Evolutionary conservation across 768 basidiomycete species (phyloP), one percentile per base, ranked within the genome.

Genomic region (Lactarius sanguifluus): DNA sequence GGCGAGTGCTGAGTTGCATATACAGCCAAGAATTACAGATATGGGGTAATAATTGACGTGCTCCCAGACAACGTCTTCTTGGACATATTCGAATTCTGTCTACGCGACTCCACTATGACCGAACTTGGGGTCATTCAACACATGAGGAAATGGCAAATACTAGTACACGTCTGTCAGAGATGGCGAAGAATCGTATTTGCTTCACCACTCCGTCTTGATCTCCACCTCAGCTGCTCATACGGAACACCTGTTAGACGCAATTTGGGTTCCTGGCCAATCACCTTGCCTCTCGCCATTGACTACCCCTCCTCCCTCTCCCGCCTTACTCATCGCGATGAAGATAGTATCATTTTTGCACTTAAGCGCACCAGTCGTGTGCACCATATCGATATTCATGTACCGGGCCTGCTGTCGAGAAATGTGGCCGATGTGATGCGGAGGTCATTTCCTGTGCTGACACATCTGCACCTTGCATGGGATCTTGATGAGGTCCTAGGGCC

Each of bases 401-500:
- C 6, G 1, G 6, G 18, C 41, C 7, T 18, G 8, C 18, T 43
- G 41, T 43, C 18, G 6, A 0, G 6, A 43, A 43, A 7, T 20
- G 41, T 43, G 41, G 7, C 7, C 41, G 6, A 18, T 18, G 5
- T 43, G 15, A 41, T 41, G 15, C 40, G 15, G 40, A 41, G 15
- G 40, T 41, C 40, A 41, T 50, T 50, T 23, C 47, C 47, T 13
- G 47, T 10, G 10, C 47, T 50, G 47, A 50, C 47, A 50, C 10
- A 43, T 20, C 41, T 43, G 18, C 6, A 43, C 18, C 16, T 43
- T 16, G 6, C 6, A 20, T 43, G 15, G 3, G 43, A 20, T 1
- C 8, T 18, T 9, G 8, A 38, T 13, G 13, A 15, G 1, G 0
- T 12, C 0, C 10, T 2, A 36, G 10, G 0, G 9, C 34, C 34